A percentile compares a stretch with the other conserved stretches of the same genome.
phyloP scores from a whole-genome alignment of 192 early-diverging fungal species.

The Coemansia erecta region DNA sequence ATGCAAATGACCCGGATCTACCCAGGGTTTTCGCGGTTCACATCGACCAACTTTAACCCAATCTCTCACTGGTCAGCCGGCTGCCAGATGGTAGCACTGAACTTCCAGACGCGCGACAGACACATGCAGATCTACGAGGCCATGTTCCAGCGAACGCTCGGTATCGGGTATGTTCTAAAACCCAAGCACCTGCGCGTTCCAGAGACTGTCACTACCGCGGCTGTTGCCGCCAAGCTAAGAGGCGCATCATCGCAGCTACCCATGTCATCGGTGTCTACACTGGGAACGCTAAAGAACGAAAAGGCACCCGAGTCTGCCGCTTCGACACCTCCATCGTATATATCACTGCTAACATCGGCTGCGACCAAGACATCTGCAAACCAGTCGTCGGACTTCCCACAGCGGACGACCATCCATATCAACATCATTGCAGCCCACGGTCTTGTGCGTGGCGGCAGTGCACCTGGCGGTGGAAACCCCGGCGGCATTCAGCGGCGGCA shows the following conservation, averaged over 20 bases:
- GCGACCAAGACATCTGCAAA: not conserved
- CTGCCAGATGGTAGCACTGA: slow-evolving; percentile 85
- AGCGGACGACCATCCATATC: slow-evolving; percentile 44
- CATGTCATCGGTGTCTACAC: too few relatives aligned
- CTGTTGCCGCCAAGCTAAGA: not conserved
- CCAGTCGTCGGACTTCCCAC: not conserved
- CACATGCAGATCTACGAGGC: slow-evolving; percentile 82
- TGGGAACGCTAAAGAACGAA: too few relatives aligned
- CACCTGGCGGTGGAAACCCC: not conserved
- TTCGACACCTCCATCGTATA: slow-evolving; percentile 3
- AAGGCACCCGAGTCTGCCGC: not conserved
- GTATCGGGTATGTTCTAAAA: slow-evolving; percentile 82
- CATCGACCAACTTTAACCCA: slow-evolving; percentile 82
- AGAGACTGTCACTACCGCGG: not conserved
- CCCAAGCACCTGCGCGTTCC: slow-evolving; percentile 46
- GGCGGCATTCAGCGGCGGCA: not conserved
- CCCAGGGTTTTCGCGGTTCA: slow-evolving; percentile 74
- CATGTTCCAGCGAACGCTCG: slow-evolving; percentile 72
- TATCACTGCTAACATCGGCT: slow-evolving; percentile 11
- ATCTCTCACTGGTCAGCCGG: slow-evolving; percentile 77
- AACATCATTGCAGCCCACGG: slow-evolving; percentile 38
- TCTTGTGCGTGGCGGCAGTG: slow-evolving; percentile 2
- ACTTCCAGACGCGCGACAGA: slow-evolving; percentile 81
- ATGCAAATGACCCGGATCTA: slow-evolving; percentile 74
- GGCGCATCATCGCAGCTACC: too few relatives aligned